phyloP scores from a whole-genome alignment of 805 yeast genomes.

The Priceomyces haplophilus region DNA sequence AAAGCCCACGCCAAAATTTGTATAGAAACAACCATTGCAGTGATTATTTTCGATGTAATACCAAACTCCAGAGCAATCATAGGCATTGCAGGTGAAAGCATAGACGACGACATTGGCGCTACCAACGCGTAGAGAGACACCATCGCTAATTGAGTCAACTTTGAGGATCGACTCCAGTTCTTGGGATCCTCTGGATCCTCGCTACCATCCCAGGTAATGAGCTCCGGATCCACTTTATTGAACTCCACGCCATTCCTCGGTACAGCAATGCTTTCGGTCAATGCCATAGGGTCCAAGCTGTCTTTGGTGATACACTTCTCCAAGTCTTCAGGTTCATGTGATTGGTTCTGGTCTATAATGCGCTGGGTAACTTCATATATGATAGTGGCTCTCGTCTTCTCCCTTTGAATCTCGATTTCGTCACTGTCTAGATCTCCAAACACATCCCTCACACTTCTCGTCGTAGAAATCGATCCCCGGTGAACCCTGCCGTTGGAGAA shows the following conservation, averaged over 20 bases:
- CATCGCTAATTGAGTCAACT: slow-evolving; percentile 20
- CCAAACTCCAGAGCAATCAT: slow-evolving; percentile 27
- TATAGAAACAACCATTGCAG: slow-evolving; percentile 33
- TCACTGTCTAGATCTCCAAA: slow-evolving; percentile 29
- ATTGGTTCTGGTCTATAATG: slow-evolving; percentile 12
- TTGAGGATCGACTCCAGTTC: slow-evolving; percentile 28
- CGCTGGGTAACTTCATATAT: slow-evolving; percentile 21
- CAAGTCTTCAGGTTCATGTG: slow-evolving; percentile 4
- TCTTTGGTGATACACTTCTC: slow-evolving; percentile 8
- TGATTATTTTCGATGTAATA: slow-evolving; percentile 21
- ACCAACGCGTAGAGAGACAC: slow-evolving; percentile 37
- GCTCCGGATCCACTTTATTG: slow-evolving; percentile 32
- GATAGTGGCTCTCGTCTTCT: slow-evolving; percentile 30
- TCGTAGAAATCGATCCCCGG: slow-evolving; percentile 3
- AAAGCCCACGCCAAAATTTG: slow-evolving; percentile 40
- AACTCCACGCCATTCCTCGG: slow-evolving; percentile 34
- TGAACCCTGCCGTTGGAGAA: slow-evolving; percentile 12
- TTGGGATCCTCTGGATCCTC: slow-evolving; percentile 34
- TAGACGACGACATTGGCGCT: slow-evolving; percentile 42
- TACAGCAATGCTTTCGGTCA: slow-evolving; percentile 14
- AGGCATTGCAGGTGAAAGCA: slow-evolving; percentile 35
- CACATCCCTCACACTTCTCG: slow-evolving; percentile 26
- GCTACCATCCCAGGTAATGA: slow-evolving; percentile 32
- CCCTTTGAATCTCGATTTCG: slow-evolving; percentile 29
- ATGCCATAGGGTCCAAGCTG: slow-evolving; percentile 6